Evolutionary conservation across 2,329 filamentous ascomycete species (phyloP).

Genomic region (Xylariaceae sp.): DNA sequence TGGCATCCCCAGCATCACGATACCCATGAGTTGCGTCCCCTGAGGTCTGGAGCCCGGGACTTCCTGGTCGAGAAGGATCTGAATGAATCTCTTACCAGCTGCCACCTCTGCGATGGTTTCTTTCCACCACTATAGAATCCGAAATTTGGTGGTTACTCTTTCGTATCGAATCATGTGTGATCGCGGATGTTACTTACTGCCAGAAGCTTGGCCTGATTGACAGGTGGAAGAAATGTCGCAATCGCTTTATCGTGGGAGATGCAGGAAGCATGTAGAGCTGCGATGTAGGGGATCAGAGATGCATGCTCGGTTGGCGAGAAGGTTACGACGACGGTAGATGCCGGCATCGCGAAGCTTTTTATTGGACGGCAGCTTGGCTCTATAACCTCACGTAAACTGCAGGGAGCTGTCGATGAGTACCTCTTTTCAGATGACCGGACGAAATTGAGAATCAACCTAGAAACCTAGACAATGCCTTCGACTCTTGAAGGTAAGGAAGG

Average conservation of each 20-base stretch:
- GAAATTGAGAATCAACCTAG: too few relatives aligned
- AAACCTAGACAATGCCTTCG: too few relatives aligned
- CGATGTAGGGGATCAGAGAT: conserved; percentile 34
- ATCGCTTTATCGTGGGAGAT: conserved; percentile 54
- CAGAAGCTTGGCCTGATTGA: conserved; percentile 29
- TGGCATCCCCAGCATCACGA: conserved; percentile 51
- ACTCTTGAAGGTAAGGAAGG: too few relatives aligned
- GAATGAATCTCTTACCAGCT: conserved; percentile 43
- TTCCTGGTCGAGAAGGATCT: conserved; percentile 42
- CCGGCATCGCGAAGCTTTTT: conserved; percentile 1
- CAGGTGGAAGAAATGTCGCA: conserved; percentile 56
- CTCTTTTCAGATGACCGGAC: too few relatives aligned
- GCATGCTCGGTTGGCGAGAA: conserved; percentile 42
- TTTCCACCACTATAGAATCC: background rate
- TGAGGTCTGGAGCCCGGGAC: conserved; percentile 30
- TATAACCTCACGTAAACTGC: too few relatives aligned
- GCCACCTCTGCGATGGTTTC: conserved; percentile 1
- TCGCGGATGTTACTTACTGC: too few relatives aligned
- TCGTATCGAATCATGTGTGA: too few relatives aligned
- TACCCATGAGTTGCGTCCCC: conserved; percentile 38
- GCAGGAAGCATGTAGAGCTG: conserved; percentile 20
- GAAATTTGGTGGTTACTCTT: too few relatives aligned
- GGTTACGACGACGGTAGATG: conserved; percentile 31
- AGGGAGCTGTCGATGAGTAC: too few relatives aligned
- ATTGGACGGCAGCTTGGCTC: too few relatives aligned